Evolutionary conservation across 768 basidiomycete genomes (phyloP).

Genomic region (Hericium rajendrae): DNA sequence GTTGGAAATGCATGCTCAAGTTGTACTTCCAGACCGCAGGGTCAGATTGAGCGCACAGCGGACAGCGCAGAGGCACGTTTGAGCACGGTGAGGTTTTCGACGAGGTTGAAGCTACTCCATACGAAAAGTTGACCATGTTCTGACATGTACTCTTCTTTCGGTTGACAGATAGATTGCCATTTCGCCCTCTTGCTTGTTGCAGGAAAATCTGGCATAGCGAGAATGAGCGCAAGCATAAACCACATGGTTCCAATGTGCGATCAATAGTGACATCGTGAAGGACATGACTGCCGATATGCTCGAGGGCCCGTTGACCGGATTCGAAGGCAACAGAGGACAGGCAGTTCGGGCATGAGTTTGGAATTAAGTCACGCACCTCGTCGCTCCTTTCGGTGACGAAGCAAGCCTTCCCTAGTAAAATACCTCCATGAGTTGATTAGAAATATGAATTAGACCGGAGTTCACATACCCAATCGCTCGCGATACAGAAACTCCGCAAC

Average conservation of each 20-base stretch:
- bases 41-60: not conserved
- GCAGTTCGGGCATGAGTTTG: not conserved
- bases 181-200: not conserved
- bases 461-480: not conserved
- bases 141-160: not conserved
- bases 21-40: not conserved
- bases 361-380: not conserved
- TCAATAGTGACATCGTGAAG: not conserved
- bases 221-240: not conserved
- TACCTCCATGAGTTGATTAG: not conserved
- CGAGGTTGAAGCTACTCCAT: not conserved
- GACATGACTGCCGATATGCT: not conserved
- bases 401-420: not conserved
- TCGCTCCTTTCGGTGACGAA: not conserved
- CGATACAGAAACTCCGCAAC: not conserved
- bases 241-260: not conserved
- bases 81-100: not conserved
- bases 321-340: not conserved
- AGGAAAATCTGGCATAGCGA: not conserved
- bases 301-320: not conserved
- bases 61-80: not conserved
- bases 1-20: not conserved
- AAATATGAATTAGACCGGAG: not conserved
- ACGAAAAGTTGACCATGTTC: not conserved
- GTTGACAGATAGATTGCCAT: not conserved